phyloP scores from a whole-genome alignment of 208 protist genomes.

The Novymonas esmeraldas region DNA sequence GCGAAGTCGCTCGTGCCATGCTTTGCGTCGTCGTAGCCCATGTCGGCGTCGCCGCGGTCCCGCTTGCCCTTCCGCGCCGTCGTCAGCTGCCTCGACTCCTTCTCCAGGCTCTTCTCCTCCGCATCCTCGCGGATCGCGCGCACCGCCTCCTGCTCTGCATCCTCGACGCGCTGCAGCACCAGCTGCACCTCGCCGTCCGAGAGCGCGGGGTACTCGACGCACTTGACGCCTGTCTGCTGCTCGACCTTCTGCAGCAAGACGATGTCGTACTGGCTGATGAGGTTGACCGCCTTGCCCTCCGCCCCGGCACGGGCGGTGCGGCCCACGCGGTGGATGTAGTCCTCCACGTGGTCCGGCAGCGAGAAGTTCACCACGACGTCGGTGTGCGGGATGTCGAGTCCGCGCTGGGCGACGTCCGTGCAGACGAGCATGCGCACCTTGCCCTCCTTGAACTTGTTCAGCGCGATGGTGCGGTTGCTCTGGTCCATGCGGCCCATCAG shows the following conservation, averaged over 20 bases:
- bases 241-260: slow-evolving; percentile 98
- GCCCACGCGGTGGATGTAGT: slow-evolving; percentile 98
- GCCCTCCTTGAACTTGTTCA: slow-evolving; percentile 92
- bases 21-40: slow-evolving; percentile 89
- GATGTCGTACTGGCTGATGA: slow-evolving; percentile 98
- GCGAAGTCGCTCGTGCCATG: slow-evolving; percentile 81
- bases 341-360: slow-evolving; percentile 95
- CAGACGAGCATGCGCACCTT: slow-evolving; percentile 91
- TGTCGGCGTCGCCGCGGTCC: slow-evolving; percentile 74
- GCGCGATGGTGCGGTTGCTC: slow-evolving; percentile 87
- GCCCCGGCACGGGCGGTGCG: slow-evolving; percentile 96
- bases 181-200: slow-evolving; percentile 72
- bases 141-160: slow-evolving; percentile 90
- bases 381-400: slow-evolving; percentile 98
- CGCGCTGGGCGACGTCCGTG: slow-evolving; percentile 94
- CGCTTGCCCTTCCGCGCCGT: slow-evolving; percentile 81
- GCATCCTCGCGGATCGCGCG: slow-evolving; percentile 89
- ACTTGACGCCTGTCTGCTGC: slow-evolving; percentile 93
- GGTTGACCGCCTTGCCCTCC: slow-evolving; percentile 92
- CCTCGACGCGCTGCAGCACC: slow-evolving; percentile 89
- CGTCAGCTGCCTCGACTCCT: slow-evolving; percentile 68
- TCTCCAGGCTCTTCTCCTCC: slow-evolving; percentile 78
- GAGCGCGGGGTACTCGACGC: slow-evolving; percentile 85
- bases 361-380: slow-evolving; percentile 98
- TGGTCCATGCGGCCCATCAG: slow-evolving; percentile 94